These are phyloP conservation scores for Lobosporangium transversale DNA, from an alignment of 192 early-diverging fungal genomes.

Conservation along the genomic window DNA sequence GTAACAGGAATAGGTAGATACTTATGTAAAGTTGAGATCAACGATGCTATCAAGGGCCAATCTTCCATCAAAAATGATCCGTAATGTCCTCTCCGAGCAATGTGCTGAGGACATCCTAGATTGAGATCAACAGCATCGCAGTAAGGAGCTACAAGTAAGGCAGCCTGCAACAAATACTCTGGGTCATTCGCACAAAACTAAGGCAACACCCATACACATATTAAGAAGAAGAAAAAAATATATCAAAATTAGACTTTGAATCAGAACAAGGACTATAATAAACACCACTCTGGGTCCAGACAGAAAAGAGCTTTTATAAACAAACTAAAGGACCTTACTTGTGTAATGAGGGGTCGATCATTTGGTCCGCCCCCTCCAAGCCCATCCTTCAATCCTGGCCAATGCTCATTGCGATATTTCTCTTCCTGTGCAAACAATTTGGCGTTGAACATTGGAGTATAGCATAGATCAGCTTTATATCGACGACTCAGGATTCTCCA, in stretches of 20 bases:
- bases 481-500: conserved; percentile 93
- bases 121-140: conserved; percentile 97
- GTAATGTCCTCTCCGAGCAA: conserved; percentile 91
- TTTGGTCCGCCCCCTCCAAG: conserved; percentile 58
- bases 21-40: conserved; percentile 74
- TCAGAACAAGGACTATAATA: too few species aligned
- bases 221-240: background rate
- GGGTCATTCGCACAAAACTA: conserved; percentile 99
- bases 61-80: conserved; percentile 96
- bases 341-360: conserved; percentile 87
- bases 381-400: conserved; percentile 60
- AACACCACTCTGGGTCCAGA: too few species aligned
- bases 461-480: conserved; percentile 89
- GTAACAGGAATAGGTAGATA: conserved; percentile 91
- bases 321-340: too few species aligned
- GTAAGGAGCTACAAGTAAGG: conserved; percentile 78
- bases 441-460: conserved; percentile 99
- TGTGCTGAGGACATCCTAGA: conserved; percentile 96
- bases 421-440: conserved; percentile 77
- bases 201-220: too few species aligned
- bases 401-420: conserved; percentile 80
- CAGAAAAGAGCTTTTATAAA: background rate
- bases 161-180: conserved; percentile 81
- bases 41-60: conserved; percentile 77
- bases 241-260: too few species aligned